Evolutionary conservation across 768 basidiomycete genomes (phyloP).

Genomic region (Pleurotus pulmonarius): DNA sequence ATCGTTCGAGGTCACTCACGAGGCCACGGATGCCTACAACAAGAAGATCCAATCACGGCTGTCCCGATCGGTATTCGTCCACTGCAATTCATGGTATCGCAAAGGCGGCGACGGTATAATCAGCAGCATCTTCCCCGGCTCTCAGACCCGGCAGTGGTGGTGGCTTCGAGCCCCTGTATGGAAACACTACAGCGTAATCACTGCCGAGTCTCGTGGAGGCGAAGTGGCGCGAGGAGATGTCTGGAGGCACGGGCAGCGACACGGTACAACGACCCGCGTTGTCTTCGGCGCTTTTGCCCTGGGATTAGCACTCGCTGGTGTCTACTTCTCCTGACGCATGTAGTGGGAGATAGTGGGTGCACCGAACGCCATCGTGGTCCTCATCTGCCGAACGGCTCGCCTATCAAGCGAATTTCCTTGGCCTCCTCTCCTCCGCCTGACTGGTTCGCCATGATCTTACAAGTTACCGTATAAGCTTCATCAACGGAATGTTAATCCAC

Average conservation of each 20-base stretch:
- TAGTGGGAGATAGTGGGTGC: too few relatives aligned
- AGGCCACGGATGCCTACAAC: slow-evolving; percentile 37
- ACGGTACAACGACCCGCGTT: not conserved
- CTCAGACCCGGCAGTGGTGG: slow-evolving; percentile 31
- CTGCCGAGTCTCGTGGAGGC: too few relatives aligned
- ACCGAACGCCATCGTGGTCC: too few relatives aligned
- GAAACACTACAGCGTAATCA: slow-evolving; percentile 22
- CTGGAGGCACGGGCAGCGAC: not conserved
- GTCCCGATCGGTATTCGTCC: slow-evolving; percentile 26
- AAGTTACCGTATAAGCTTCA: too few relatives aligned
- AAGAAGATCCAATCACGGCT: slow-evolving; percentile 31
- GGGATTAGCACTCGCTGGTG: not conserved
- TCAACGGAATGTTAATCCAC: too few relatives aligned
- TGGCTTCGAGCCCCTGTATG: slow-evolving; percentile 25
- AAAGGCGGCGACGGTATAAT: slow-evolving; percentile 22
- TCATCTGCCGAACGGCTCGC: too few relatives aligned
- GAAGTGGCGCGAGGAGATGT: slow-evolving; percentile 12
- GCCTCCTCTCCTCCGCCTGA: too few relatives aligned
- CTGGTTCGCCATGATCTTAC: too few relatives aligned
- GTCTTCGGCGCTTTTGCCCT: not conserved
- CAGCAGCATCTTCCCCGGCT: slow-evolving; percentile 27
- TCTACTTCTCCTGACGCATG: not conserved
- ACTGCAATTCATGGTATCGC: slow-evolving; percentile 33
- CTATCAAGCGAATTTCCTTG: too few relatives aligned
- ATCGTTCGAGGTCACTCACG: slow-evolving; percentile 31